Conservation (phyloP, 805 yeast species). For the Metschnikowia henanensis region DNA sequence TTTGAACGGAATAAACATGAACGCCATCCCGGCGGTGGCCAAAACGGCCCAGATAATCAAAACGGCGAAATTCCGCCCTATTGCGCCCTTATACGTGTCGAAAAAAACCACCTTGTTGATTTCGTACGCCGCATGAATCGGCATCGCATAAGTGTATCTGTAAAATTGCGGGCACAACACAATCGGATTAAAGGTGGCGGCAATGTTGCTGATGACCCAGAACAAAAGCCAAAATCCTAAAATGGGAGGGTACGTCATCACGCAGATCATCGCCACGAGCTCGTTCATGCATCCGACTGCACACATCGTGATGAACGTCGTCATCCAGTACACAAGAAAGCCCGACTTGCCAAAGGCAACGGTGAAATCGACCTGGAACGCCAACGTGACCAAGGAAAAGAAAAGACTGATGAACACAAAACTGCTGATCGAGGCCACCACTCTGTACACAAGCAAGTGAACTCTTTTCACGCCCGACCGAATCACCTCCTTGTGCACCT, state of each 20-base stretch:
- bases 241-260: slow-evolving; percentile 58
- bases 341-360: slow-evolving; percentile 65
- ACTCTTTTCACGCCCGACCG: slow-evolving; percentile 39
- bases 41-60: slow-evolving; percentile 60
- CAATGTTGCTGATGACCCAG: slow-evolving; percentile 67
- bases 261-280: slow-evolving; percentile 52
- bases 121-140: slow-evolving; percentile 65
- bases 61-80: slow-evolving; percentile 64
- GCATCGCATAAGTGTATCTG: slow-evolving; percentile 67
- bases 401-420: slow-evolving; percentile 59
- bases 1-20: slow-evolving; percentile 44
- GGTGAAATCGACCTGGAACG: slow-evolving; percentile 64
- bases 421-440: slow-evolving; percentile 48
- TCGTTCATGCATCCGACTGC: slow-evolving; percentile 80
- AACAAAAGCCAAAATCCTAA: slow-evolving; percentile 71
- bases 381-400: slow-evolving; percentile 60
- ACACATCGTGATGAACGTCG: slow-evolving; percentile 64
- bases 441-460: slow-evolving; percentile 54
- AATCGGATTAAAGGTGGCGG: slow-evolving; percentile 68
- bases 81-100: slow-evolving; percentile 51
- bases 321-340: slow-evolving; percentile 73
- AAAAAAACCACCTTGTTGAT: slow-evolving; percentile 59
- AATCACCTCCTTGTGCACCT: slow-evolving; percentile 51
- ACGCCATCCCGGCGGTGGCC: slow-evolving; percentile 44
- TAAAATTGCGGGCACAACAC: slow-evolving; percentile 57